Conservation (phyloP, 257 asterid genomes). For the Dorcoceras hygrometricum region DNA sequence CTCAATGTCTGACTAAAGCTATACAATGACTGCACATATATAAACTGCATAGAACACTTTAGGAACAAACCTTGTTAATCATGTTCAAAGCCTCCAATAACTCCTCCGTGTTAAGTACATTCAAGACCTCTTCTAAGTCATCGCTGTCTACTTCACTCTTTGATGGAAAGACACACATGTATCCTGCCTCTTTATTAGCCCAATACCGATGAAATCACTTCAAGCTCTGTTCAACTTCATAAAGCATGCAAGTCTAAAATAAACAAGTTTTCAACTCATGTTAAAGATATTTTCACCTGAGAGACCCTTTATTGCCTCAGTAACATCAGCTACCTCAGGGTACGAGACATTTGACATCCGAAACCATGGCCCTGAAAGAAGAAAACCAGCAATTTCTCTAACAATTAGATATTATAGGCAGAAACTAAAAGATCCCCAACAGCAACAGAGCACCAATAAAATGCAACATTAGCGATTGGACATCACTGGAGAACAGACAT, state of each 20-base stretch:
- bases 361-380: conserved; percentile 87
- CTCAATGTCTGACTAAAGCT: conserved; percentile 10
- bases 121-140: conserved; percentile 58
- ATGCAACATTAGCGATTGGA: background rate
- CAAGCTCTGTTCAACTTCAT: conserved; percentile 15
- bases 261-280: conserved; percentile 11
- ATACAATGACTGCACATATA: conserved; percentile 18
- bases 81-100: conserved; percentile 59
- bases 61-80: conserved; percentile 55
- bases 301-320: conserved; percentile 63
- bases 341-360: conserved; percentile 72
- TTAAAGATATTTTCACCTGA: conserved; percentile 47
- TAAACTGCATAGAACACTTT: background rate
- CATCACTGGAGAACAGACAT: conserved; percentile 12
- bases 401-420: conserved; percentile 21
- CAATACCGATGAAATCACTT: conserved; percentile 17
- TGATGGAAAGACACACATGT: conserved; percentile 44
- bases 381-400: conserved; percentile 22
- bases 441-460: background rate
- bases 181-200: conserved; percentile 58
- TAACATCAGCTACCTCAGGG: conserved; percentile 66
- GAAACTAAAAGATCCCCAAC: conserved; percentile 2
- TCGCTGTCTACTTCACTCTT: conserved; percentile 41
- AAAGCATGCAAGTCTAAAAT: conserved; percentile 3
- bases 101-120: conserved; percentile 60